A percentile compares a stretch with the other conserved stretches of the same genome.
These are phyloP conservation scores for Penstemon eatonii DNA, from an alignment of 257 asterid genomes.

Conservation along the genomic window DNA sequence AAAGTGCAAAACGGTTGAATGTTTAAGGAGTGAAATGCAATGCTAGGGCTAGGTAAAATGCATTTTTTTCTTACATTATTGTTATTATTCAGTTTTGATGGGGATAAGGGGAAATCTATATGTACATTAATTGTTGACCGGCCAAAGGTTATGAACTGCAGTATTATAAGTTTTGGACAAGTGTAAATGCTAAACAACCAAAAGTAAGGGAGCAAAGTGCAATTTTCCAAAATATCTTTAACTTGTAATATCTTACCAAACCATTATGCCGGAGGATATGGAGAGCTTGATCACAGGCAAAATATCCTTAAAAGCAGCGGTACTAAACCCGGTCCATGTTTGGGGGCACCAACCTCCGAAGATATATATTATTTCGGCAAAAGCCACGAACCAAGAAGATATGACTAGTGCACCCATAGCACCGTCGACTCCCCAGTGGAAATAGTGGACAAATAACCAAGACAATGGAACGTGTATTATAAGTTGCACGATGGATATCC, in stretches of 20 bases:
- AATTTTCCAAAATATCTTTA: no score
- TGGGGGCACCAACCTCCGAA: constrained; percentile 70
- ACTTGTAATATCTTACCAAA: constrained; percentile 41
- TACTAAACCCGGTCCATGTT: constrained; percentile 58
- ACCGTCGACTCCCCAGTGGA: constrained; percentile 50
- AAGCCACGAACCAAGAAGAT: constrained; percentile 54
- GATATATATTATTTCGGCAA: constrained; percentile 50
- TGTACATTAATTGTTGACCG: no score
- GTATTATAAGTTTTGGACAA: no score
- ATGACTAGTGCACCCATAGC: constrained; percentile 56
- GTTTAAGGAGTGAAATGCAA: no score
- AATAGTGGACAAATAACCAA: constrained; percentile 46
- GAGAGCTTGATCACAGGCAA: constrained; percentile 66
- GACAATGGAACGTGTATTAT: constrained; percentile 51
- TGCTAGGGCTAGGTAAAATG: no score
- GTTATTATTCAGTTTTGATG: no score
- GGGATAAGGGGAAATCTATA: no score
- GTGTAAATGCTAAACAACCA: no score
- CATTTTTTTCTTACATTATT: no score
- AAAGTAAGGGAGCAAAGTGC: no score
- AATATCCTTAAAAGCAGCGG: constrained; percentile 53
- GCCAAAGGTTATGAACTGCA: no score
- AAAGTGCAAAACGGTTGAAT: no score
- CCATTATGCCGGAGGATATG: constrained; percentile 60
- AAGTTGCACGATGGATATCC: constrained; percentile 47